Evolutionary conservation across 208 protist genomes (phyloP), one percentile per base, ranked within the genome.

Genomic region (Crithidia thermophila): DNA sequence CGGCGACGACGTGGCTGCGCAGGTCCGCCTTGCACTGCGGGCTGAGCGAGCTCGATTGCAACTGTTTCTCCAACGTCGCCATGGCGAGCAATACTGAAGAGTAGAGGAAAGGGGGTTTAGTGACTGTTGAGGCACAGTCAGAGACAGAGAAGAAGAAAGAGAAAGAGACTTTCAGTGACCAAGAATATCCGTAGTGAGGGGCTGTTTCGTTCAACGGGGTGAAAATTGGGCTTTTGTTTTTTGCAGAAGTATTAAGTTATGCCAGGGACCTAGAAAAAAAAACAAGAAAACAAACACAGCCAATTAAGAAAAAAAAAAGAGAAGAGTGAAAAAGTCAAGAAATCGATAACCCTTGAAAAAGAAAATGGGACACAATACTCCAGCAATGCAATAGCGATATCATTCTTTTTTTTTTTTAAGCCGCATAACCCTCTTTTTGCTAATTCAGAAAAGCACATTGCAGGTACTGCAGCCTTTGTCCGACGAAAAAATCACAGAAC

Each of bases 21-120:
- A 95, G 66, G 63, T 95, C 90, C 7, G 73, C 52, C 51, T 84
- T 83, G 79, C 90, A 95, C 36, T 77, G 59, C 39, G 77, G 75
- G 34, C 75, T 84, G 30, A 95, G 75, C 30, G 79, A 78, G 34
- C 87, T 85, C 27, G 64, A 75, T 21, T 83, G 79, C 60, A 95
- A 49, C 58, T 85, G 79, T 6, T 85, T 46, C 39, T 87, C 67
- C 14, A 95, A 80, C 7, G 80, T 92, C 16, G 81, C 18, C 90
- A 95, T 92, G 3, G 14, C 36, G 20, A n/a, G n/a, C n/a, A n/a
- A n/a, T n/a, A n/a, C n/a, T n/a, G n/a, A n/a, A 11, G 34, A 49
- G 21, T 20, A 39, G n/a, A 46, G 43, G 33, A 49, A 27, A 40
- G 11, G 33, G 23, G 56, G 13, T 1, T 23, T 28, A 27, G 9